These are phyloP conservation scores for Astrocystis sublimbata DNA, from an alignment of 495 filamentous ascomycete species.

Conservation along the genomic window DNA sequence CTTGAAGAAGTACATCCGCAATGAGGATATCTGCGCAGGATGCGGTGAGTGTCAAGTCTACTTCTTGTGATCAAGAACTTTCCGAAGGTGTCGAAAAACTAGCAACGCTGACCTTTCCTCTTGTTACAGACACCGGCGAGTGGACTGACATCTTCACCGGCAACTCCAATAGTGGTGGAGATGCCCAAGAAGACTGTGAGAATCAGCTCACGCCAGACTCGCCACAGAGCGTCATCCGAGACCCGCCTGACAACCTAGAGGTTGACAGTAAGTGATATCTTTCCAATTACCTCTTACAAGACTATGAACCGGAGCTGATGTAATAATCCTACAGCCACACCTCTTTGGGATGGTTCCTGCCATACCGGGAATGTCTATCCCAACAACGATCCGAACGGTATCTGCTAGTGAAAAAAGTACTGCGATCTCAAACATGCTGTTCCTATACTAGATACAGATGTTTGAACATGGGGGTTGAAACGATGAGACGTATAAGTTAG, in stretches of 20 bases:
- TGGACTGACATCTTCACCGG: constrained; percentile 22
- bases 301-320: neutral
- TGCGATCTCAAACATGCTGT: constrained; percentile 22
- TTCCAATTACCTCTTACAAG: neutral
- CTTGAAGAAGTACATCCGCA: constrained; percentile 45
- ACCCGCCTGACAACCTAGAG: constrained; percentile 18
- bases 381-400: constrained; percentile 8
- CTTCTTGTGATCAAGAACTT: neutral
- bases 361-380: constrained; percentile 23
- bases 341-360: constrained; percentile 23
- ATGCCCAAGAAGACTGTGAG: constrained; percentile 44
- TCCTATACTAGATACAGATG: constrained; percentile 20
- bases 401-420: neutral
- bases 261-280: constrained; percentile 24
- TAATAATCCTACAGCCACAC: constrained; percentile 21
- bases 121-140: constrained; percentile 11
- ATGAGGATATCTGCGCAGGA: constrained; percentile 23
- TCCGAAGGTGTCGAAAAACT: neutral
- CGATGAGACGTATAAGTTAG: too few species aligned
- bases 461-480: too few species aligned
- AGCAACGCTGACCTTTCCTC: neutral
- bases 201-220: constrained; percentile 32
- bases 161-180: constrained; percentile 33
- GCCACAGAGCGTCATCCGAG: constrained; percentile 19
- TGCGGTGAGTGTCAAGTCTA: constrained; percentile 20